These are phyloP conservation scores for Cicer judaicum DNA, from an alignment of 306 rosid genomes.

Conservation along the genomic window DNA sequence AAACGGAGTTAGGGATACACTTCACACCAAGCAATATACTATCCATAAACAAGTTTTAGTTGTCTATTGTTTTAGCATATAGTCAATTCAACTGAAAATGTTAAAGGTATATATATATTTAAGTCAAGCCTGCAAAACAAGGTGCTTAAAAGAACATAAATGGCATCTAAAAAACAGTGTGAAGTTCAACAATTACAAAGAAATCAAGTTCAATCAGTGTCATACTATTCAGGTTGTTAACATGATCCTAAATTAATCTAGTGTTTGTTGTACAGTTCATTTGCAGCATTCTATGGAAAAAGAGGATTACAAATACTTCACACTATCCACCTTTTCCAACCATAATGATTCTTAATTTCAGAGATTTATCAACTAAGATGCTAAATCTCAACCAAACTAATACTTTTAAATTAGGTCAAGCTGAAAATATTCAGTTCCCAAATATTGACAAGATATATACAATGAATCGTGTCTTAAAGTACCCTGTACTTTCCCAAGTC, in stretches of 20 bases:
- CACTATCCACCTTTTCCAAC: constrained; percentile 27
- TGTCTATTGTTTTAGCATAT: constrained; percentile 1
- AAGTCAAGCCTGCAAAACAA: constrained; percentile 23
- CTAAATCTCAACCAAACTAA: background rate
- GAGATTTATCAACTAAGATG: background rate
- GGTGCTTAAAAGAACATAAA: background rate
- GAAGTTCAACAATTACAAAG: constrained; percentile 25
- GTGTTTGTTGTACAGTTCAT: constrained; percentile 5
- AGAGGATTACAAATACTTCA: background rate
- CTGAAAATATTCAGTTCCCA: constrained; percentile 3
- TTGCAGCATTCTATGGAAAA: background rate
- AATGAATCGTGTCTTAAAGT: background rate
- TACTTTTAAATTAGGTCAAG: background rate
- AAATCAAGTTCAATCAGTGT: constrained; percentile 1
- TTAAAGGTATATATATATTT: background rate
- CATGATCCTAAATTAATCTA: constrained; percentile 18
- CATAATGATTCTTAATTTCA: background rate
- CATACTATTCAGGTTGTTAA: background rate
- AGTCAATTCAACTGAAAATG: background rate
- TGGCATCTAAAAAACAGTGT: constrained; percentile 8
- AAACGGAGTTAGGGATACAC: background rate
- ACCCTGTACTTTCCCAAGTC: constrained; percentile 4
- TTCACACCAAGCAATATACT: constrained; percentile 1
- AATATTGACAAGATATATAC: background rate
- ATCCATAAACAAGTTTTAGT: constrained; percentile 9